These are phyloP conservation scores for Peniophora sp. DNA, from an alignment of 1,284 basidiomycete genomes.

Conservation along the genomic window DNA sequence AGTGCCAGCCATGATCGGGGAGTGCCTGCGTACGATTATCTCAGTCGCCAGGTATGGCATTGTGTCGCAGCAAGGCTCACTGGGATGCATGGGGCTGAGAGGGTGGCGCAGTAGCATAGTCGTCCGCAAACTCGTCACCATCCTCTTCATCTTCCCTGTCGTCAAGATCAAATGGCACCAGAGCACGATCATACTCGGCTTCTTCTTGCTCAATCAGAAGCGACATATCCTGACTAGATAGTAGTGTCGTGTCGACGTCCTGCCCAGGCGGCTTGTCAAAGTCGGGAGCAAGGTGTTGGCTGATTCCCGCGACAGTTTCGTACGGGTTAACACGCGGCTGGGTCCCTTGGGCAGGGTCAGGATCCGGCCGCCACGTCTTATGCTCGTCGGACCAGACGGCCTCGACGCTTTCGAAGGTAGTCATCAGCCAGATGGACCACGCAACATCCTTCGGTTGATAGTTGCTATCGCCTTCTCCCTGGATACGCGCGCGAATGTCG, in stretches of 20 bases:
- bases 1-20: background rate
- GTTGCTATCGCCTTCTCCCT: constrained; percentile 32
- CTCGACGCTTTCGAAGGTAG: constrained; percentile 81
- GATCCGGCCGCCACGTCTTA: constrained; percentile 48
- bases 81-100: too few relatives aligned
- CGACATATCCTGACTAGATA: constrained; percentile 44
- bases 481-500: constrained; percentile 47
- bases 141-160: constrained; percentile 3
- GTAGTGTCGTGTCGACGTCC: constrained; percentile 47
- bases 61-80: too few relatives aligned
- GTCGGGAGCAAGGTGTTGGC: background rate
- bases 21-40: background rate
- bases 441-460: constrained; percentile 21
- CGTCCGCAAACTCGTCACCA: constrained; percentile 6
- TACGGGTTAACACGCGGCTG: constrained; percentile 21
- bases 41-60: too few relatives aligned
- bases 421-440: constrained; percentile 70
- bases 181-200: constrained; percentile 21
- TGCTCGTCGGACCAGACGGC: constrained; percentile 59
- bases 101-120: background rate
- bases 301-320: constrained; percentile 6
- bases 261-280: constrained; percentile 4
- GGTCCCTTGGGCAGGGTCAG: background rate
- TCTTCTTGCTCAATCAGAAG: constrained; percentile 32
- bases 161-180: too few relatives aligned